These are phyloP conservation scores for Calonectria leucothoes DNA, from an alignment of 2,329 filamentous ascomycete genomes.

Conservation along the genomic window DNA sequence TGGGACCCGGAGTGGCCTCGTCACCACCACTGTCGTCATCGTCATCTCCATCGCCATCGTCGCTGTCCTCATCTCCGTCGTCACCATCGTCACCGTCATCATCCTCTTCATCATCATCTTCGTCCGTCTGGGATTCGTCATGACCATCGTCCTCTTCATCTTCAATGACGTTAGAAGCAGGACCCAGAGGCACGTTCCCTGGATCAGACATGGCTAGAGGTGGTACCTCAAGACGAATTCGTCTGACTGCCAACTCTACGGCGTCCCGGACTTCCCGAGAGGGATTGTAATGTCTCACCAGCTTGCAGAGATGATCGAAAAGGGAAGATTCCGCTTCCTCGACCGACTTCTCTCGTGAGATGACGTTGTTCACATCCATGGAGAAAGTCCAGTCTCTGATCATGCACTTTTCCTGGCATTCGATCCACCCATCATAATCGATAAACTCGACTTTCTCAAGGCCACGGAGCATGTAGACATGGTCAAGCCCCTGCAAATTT, in stretches of 20 bases:
- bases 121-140: not conserved
- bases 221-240: not conserved
- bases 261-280: slow-evolving; percentile 1
- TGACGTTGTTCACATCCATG: slow-evolving; percentile 39
- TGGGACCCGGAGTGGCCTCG: not conserved
- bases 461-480: slow-evolving; percentile 56
- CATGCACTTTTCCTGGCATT: not conserved
- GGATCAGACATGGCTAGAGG: not conserved
- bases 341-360: slow-evolving; percentile 5
- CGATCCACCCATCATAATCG: slow-evolving; percentile 49
- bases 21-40: not conserved
- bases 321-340: slow-evolving; percentile 31
- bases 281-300: not conserved
- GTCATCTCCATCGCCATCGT: not conserved
- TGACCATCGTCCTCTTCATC: not conserved
- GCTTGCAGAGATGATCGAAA: slow-evolving; percentile 31
- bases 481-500: slow-evolving; percentile 58
- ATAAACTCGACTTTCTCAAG: slow-evolving; percentile 54
- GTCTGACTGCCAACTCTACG: slow-evolving; percentile 4
- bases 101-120: not conserved
- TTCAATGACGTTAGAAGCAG: not conserved
- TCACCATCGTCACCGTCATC: not conserved
- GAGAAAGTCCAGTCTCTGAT: slow-evolving; percentile 47
- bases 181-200: not conserved
- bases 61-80: not conserved